phyloP scores from a whole-genome alignment of 2,329 filamentous ascomycete species.

The Colletotrichum sp. region DNA sequence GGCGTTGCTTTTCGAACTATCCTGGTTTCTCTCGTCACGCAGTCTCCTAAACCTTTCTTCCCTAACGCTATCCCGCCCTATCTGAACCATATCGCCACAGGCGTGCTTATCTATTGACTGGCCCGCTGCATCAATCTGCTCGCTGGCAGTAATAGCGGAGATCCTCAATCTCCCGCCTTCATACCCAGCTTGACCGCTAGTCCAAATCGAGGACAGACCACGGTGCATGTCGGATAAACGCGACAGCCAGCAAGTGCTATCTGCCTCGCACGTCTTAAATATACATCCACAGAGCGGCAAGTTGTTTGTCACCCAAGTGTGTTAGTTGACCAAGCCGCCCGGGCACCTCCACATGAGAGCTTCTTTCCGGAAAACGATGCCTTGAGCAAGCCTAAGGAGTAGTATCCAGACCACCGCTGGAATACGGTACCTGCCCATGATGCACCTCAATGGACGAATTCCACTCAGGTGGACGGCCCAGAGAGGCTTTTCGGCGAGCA shows the following conservation, averaged over 20 bases:
- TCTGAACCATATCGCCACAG: background rate
- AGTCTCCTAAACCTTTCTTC: background rate
- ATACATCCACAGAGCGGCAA: background rate
- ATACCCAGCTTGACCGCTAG: background rate
- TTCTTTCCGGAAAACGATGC: too few species aligned
- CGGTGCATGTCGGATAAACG: background rate
- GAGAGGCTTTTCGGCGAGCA: background rate
- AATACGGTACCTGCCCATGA: too few species aligned
- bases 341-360: background rate
- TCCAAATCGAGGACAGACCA: background rate
- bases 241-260: background rate
- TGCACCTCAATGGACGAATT: background rate
- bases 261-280: background rate
- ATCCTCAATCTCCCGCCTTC: too few species aligned
- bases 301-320: background rate
- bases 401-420: too few species aligned
- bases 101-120: background rate
- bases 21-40: background rate
- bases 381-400: too few species aligned
- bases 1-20: background rate
- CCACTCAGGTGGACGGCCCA: background rate
- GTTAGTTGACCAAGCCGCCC: background rate
- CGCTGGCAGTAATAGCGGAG: background rate
- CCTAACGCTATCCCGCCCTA: background rate
- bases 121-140: background rate